Base-by-base conservation (phyloP, 176 grass and related monocot species). In the Stipa capillata region DNA sequence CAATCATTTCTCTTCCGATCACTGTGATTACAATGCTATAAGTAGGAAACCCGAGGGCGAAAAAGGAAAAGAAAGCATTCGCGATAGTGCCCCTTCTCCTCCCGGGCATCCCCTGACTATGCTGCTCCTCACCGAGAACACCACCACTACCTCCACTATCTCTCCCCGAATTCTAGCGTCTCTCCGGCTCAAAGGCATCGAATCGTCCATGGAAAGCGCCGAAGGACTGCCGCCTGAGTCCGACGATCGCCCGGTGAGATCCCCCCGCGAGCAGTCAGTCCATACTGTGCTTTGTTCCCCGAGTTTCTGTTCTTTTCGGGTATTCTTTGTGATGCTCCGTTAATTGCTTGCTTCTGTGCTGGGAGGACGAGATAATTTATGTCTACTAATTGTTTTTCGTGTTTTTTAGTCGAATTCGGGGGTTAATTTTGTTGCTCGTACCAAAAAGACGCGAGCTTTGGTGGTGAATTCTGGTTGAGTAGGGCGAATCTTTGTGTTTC, bases 201-300 rank as follows among this genome's bases (percentile, higher is more conserved):
- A 80, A 10, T 70, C 82, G 82, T 27, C n/a, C 44, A 89, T 89
- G 87, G 77, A 85, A n/a, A 75, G 14, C 44, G 28, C 71, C 53
- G 62, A 42, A 5, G 70, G 77, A 4, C 35, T 54, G 36, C 39
- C 70, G 1, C 71, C 55, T 55, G 77, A 24, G 44, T 10, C 77
- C 70, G 77, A 8, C 28, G 72, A 77, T 16, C 83, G 3, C 8
- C 4, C 47, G 82, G 87, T 89, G 36, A 85, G 72, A 14, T 77
- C 37, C 47, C 57, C 8, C 1, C 1, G 2, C 45, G 2, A 17
- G 18, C 51, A 45, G 11, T 23, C 39, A n/a, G 4, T 20, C 28
- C 10, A 0, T 7, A 8, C 52, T 12, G 23, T 34, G 4, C 74
- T 65, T 11, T 34, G 31, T 24, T 1, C 31, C 1, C 65, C 5